Conservation (phyloP, 1,284 basidiomycete genomes). For the Thecaphora thlaspeos region DNA sequence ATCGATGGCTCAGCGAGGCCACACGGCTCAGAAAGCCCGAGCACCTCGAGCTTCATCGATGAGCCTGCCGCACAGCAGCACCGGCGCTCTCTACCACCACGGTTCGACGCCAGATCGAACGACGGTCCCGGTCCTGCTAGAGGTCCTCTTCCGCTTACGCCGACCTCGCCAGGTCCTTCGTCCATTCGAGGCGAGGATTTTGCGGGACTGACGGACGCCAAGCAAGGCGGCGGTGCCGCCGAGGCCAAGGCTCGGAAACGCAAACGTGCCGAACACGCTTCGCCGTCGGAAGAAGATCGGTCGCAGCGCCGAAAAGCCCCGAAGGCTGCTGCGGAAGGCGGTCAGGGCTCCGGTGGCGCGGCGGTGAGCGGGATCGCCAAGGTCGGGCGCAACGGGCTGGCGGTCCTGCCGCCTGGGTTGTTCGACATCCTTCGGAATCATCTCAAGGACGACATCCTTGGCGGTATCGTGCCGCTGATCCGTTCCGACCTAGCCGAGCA, state of each 20-base stretch:
- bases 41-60: not conserved
- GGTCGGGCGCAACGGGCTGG: slow-evolving; percentile 34
- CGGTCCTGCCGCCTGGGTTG: slow-evolving; percentile 29
- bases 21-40: not conserved
- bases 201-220: too few species aligned
- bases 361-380: slow-evolving; percentile 16
- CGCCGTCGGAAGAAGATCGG: not conserved
- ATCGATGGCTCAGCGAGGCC: not conserved
- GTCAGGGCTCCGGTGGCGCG: too few species aligned
- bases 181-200: too few species aligned
- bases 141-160: too few species aligned
- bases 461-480: slow-evolving; percentile 33
- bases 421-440: slow-evolving; percentile 35
- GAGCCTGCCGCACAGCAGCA: not conserved
- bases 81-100: too few species aligned
- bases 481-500: slow-evolving; percentile 35
- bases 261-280: not conserved
- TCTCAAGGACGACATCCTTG: slow-evolving; percentile 30
- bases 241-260: not conserved
- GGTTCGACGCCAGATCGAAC: not conserved
- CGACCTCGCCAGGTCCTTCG: too few species aligned
- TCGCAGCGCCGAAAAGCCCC: not conserved
- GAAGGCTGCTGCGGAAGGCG: too few species aligned
- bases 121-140: too few species aligned
- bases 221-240: too few species aligned